Evolutionary conservation across 73 alveolate species (phyloP).

Genomic region (Paramecium sexaurelia): DNA sequence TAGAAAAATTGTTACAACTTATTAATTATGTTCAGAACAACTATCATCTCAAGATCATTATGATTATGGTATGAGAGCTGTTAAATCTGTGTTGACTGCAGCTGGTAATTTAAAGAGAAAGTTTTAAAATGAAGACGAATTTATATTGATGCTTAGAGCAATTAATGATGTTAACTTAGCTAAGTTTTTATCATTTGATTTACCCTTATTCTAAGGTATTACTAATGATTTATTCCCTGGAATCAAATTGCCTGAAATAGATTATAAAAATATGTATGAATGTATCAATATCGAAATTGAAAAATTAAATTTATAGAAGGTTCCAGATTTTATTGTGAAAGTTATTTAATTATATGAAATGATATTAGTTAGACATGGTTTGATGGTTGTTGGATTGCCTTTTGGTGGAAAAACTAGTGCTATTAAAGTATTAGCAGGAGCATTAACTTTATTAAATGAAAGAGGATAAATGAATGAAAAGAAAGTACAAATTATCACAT

Average conservation of each 20-base stretch:
- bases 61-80: conserved; percentile 99
- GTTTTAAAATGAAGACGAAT: conserved; percentile 93
- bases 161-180: conserved; percentile 98
- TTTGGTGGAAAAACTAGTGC: conserved; percentile 99
- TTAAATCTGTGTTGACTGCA: conserved; percentile 93
- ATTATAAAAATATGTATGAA: conserved; percentile 90
- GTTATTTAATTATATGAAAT: conserved; percentile 98
- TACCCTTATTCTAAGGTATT: conserved; percentile 96
- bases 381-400: conserved; percentile 99
- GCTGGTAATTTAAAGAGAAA: conserved; percentile 98
- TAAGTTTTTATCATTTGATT: conserved; percentile 96
- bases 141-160: conserved; percentile 96
- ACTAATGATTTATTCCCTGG: conserved; percentile 99
- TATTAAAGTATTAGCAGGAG: conserved; percentile 91
- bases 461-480: conserved; percentile 94
- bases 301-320: conserved; percentile 87
- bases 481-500: conserved; percentile 84
- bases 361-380: conserved; percentile 99
- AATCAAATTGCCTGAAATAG: conserved; percentile 96
- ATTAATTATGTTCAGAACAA: conserved; percentile 96
- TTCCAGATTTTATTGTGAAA: conserved; percentile 93
- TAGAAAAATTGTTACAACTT: conserved; percentile 94
- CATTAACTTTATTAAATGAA: conserved; percentile 93
- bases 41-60: conserved; percentile 96
- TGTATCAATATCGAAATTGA: conserved; percentile 82